Base-by-base conservation (phyloP, 768 basidiomycete genomes). In the Xanthoconium purpureum region DNA sequence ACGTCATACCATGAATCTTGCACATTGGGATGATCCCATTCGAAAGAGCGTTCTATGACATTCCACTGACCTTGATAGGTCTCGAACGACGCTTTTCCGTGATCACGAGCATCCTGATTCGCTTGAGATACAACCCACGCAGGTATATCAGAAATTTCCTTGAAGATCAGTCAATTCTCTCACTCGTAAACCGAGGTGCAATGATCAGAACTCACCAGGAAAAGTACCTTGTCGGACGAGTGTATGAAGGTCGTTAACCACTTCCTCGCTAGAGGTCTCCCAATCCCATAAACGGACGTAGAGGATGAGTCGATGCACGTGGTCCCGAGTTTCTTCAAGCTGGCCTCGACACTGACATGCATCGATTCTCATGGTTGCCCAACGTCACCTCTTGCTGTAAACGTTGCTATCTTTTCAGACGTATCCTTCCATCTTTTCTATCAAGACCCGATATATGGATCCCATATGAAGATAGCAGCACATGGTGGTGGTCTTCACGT, bases 281-380 rank as follows among this genome's bases (percentile, higher is more conserved):
- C 71, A 77, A 76, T 80, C 78, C 80, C 78, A 75, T 72, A 73
- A 80, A 59, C 83, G 82, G 1, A 83, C 60, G 61, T 84, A 83
- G 28, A 83, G 62, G 54, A 84, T 75, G 57, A n/a, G n/a, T 84
- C 82, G 63, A 84, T 76, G 57, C 80, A 87, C 15, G 76, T 69
- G 0, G 83, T 86, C 37, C 81, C 72, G 14, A 88, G 74, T 59
- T 82, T 84, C 52, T 70, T 72, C 47, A 80, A 69, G 30, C 68
- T 71, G 1, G 65, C 67, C 5, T 70, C 68, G 4, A 75, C 65
- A 5, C 63, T 64, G 51, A 72, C 9, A 15, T 58, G 51, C 63
- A 79, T 60, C 2, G 61, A 66, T 54, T 76, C n/a, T n/a, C n/a
- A n/a, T n/a, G n/a, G n/a, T n/a, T n/a, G n/a, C n/a, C n/a, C n/a